phyloP scores from a whole-genome alignment of 2,329 filamentous ascomycete genomes.

The Arthrobotrys megalospora region DNA sequence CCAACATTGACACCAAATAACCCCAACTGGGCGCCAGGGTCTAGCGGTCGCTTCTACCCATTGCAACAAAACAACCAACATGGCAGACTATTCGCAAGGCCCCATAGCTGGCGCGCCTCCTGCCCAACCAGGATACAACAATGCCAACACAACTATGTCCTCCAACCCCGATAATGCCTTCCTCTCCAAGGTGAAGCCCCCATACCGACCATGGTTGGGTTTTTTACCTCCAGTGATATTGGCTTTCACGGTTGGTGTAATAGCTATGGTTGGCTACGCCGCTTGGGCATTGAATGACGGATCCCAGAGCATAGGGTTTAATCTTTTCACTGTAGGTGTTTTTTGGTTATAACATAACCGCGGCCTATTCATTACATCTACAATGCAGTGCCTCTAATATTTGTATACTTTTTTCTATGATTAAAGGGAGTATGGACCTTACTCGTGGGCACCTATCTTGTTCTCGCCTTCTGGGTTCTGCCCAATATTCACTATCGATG shows the following conservation, averaged over 20 bases:
- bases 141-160: conserved; percentile 13
- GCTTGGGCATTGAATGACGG: neutral
- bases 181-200: conserved; percentile 14
- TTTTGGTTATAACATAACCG: neutral
- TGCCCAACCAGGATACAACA: conserved; percentile 17
- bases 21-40: conserved; percentile 3
- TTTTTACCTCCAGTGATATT: conserved; percentile 34
- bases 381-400: neutral
- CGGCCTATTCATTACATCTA: neutral
- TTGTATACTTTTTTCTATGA: neutral
- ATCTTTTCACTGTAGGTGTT: conserved; percentile 45
- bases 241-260: conserved; percentile 37
- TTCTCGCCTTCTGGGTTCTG: conserved; percentile 43
- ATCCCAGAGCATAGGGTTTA: conserved; percentile 38
- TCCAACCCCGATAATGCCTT: conserved; percentile 21
- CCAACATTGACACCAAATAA: conserved; percentile 3
- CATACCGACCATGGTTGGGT: conserved; percentile 40
- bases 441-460: conserved; percentile 30
- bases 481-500: conserved; percentile 46
- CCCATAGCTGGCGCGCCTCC: conserved; percentile 45
- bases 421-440: conserved; percentile 42
- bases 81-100: conserved; percentile 52
- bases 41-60: conserved; percentile 19
- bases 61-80: conserved; percentile 24
- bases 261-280: conserved; percentile 49